Evolutionary conservation across 2,329 filamentous ascomycete species (phyloP), one percentile per base, ranked within the genome.

Genomic region (Pseudogymnoascus sp.): DNA sequence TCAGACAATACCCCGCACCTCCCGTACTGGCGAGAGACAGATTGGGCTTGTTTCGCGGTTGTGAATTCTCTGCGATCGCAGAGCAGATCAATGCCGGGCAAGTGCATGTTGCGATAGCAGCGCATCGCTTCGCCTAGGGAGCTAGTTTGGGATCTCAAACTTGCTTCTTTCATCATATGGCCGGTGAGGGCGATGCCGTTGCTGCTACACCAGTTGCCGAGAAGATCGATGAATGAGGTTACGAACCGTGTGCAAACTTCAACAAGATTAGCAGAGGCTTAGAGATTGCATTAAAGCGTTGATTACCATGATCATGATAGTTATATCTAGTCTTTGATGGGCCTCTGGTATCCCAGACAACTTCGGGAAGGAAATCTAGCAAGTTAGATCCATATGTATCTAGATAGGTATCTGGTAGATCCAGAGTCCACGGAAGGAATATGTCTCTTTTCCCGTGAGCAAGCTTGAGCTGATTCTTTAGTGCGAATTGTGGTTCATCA

Each of bases 131-230:
- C 72, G 11, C 72, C 72, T n/a, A 72, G 65, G 3, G 70, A 67
- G 0, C 66, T 67, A 1, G 71, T 73, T 58, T 73, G 72, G 4
- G 69, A 72, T 16, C 68, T 63, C 1, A 74, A 66, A 0, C 67
- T 71, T 5, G 71, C 70, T 55, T 74, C 72, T 63, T 73, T 69
- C 71, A 73, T 73, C 70, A 73, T 72, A 23, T 73, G 72, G 0
- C 71, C 72, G 36, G 70, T 67, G 14, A 73, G 64, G 7, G 68
- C 63, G 7, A 73, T 66, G 1, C 64, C 62, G 12, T 73, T 72
- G 4, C 65, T 63, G n/a, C 62, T 60, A 49, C 71, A 73, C 70
- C 72, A 73, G 11, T 36, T 33, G 19, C 66, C 66, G 4, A 72
- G 61, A 22, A 70, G 71, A 41, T 74, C 72, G 49, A 73, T 70